Base-by-base conservation (phyloP, 1,139 yeast species). In the Lodderomyces beijingensis region DNA sequence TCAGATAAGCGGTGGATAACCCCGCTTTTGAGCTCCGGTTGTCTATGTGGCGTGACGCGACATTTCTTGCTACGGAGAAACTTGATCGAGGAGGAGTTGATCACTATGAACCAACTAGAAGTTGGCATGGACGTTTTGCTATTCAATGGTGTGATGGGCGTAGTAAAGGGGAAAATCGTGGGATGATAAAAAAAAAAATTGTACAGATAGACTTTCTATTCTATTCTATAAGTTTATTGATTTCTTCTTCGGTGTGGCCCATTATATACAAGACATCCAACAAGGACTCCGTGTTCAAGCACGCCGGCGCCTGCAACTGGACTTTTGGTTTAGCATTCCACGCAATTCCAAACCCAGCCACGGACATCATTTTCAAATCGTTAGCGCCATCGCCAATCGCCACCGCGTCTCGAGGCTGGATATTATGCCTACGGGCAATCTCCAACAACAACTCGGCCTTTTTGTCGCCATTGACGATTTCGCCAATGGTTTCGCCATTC, bases 371-470 rank as follows among this genome's bases (percentile, higher is more conserved):
- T 27, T 76, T 75, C 53, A 93, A 66, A 58, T 93, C 99, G 50
- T 93, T 93, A 16, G 97, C 95, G 20, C 98, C 98, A 54, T 93
- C 98, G 19, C 99, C 99, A 24, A 93, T 86, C 25, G 97, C 97
- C 31, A 86, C 81, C 0, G 81, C 77, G 12, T 70, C 54, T 27
- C 57, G 59, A 3, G 82, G 62, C 17, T 75, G 76, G 20, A 89
- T 70, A 3, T 59, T 58, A 44, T 85, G 87, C 35, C 70, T 71
- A 3, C 54, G 45, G 1, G 96, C 93, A 27, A 91, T 77, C 47
- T 77, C 74, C 31, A 69, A 57, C 34, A 91, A 63, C 15, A 91
- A 68, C 34, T 77, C 73, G 0, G 95, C 95, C 58, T 93, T 93
- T 46, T 72, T 77, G 22, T 74, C 73, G 10, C 95, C 96, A 57